phyloP scores from a whole-genome alignment of 2,329 filamentous ascomycete genomes.

The Colletotrichum sp. region DNA sequence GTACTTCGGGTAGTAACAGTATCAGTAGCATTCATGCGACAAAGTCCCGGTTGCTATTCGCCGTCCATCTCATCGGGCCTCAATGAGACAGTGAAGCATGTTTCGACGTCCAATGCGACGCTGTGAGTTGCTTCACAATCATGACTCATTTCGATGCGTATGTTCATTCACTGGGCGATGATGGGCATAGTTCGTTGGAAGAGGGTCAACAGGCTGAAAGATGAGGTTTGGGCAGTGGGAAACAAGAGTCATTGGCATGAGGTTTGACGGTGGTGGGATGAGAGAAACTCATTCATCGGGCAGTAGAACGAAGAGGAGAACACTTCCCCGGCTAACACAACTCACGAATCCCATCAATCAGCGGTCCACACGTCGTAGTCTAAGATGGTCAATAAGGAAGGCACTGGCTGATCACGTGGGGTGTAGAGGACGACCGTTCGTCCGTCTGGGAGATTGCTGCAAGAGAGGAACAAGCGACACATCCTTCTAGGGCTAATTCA shows the following conservation, averaged over 20 bases:
- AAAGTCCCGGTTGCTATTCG: neutral
- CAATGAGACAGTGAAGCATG: neutral
- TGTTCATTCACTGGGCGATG: neutral
- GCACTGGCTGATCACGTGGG: neutral
- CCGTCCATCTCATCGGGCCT: neutral
- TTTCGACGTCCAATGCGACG: neutral
- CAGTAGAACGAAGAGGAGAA: neutral
- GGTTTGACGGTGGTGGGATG: neutral
- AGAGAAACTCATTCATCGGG: neutral
- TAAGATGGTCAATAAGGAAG: neutral
- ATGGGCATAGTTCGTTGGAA: rapidly evolving
- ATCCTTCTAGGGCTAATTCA: neutral
- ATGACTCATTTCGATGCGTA: neutral
- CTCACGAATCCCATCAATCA: neutral
- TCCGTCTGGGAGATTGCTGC: neutral
- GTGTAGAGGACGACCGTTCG: neutral
- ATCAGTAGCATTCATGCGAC: neutral
- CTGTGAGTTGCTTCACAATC: neutral
- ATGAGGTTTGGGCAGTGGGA: neutral
- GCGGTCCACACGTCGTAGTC: neutral
- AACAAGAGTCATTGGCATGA: neutral
- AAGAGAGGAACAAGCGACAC: neutral
- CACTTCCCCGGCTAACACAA: neutral
- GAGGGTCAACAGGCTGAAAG: rapidly evolving
- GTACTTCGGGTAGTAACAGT: neutral